These are phyloP conservation scores for Pseudocercospora vitis DNA, from an alignment of 2,329 filamentous ascomycete genomes.

Conservation along the genomic window DNA sequence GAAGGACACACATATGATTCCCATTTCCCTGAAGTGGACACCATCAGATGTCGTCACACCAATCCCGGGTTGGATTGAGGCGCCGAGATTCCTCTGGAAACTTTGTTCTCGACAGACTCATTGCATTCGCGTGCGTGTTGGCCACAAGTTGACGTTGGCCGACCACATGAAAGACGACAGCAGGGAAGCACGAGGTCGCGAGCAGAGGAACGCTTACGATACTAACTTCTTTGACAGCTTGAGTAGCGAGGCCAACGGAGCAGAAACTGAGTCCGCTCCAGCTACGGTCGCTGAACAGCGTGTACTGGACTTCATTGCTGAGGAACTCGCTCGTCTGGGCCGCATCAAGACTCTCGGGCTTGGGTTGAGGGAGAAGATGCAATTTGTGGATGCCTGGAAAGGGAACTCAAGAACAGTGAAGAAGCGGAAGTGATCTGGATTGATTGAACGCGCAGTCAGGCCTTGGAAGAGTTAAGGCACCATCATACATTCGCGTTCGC, in stretches of 20 bases:
- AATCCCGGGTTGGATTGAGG: slow-evolving; percentile 64
- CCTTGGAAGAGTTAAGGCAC: neutral
- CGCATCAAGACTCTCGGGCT: slow-evolving; percentile 86
- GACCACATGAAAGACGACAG: slow-evolving; percentile 32
- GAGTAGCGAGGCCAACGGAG: slow-evolving; percentile 35
- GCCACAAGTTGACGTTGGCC: slow-evolving; percentile 62
- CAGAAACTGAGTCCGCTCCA: slow-evolving; percentile 21
- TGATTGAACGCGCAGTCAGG: neutral
- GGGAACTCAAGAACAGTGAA: slow-evolving; percentile 26
- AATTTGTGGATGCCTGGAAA: slow-evolving; percentile 73
- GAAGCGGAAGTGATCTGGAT: slow-evolving; percentile 17
- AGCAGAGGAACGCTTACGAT: slow-evolving; percentile 40
- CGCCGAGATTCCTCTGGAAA: slow-evolving; percentile 76
- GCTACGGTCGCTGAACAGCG: slow-evolving; percentile 61
- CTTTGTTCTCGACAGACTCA: slow-evolving; percentile 82
- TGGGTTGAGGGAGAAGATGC: slow-evolving; percentile 76
- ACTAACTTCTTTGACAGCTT: slow-evolving; percentile 51
- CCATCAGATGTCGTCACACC: slow-evolving; percentile 89
- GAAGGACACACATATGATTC: slow-evolving; percentile 74
- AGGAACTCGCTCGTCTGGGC: slow-evolving; percentile 82
- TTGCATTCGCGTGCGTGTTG: slow-evolving; percentile 86
- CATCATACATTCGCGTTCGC: neutral
- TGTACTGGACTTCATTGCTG: slow-evolving; percentile 75
- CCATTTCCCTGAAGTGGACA: slow-evolving; percentile 84
- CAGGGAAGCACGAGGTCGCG: slow-evolving; percentile 24